These are phyloP conservation scores for Clathrus columnatus DNA, from an alignment of 768 basidiomycete genomes.

Conservation along the genomic window DNA sequence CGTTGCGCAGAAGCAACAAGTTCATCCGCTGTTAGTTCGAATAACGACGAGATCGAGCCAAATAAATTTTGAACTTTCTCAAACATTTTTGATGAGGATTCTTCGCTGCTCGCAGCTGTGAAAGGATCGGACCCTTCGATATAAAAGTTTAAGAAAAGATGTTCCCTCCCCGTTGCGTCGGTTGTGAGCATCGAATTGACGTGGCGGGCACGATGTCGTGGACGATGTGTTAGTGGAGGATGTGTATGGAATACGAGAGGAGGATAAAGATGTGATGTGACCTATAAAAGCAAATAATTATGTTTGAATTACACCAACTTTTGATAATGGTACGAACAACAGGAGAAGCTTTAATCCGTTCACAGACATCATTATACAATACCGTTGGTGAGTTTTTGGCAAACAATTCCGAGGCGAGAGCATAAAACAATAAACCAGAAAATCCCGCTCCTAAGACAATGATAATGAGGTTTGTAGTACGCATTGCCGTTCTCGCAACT, in stretches of 20 bases:
- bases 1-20: slow-evolving; percentile 38
- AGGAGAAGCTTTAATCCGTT: slow-evolving; percentile 38
- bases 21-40: slow-evolving; percentile 51
- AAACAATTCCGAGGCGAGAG: slow-evolving; percentile 74
- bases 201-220: slow-evolving; percentile 75
- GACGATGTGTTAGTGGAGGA: slow-evolving; percentile 64
- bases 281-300: slow-evolving; percentile 29
- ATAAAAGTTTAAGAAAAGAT: slow-evolving; percentile 80
- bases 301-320: not conserved
- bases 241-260: slow-evolving; percentile 75
- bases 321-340: slow-evolving; percentile 26
- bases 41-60: slow-evolving; percentile 30
- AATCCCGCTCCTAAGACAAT: slow-evolving; percentile 73
- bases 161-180: slow-evolving; percentile 67
- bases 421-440: slow-evolving; percentile 67
- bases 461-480: slow-evolving; percentile 43
- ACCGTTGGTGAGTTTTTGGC: slow-evolving; percentile 86
- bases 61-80: slow-evolving; percentile 22
- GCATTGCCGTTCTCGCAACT: slow-evolving; percentile 46
- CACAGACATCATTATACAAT: slow-evolving; percentile 54
- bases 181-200: slow-evolving; percentile 70
- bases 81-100: not conserved
- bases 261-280: slow-evolving; percentile 57
- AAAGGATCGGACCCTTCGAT: slow-evolving; percentile 51
- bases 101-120: slow-evolving; percentile 17